Evolutionary conservation across 352 stramenopile genomes (phyloP).

Genomic region (Globisporangium rhizosaccharum): DNA sequence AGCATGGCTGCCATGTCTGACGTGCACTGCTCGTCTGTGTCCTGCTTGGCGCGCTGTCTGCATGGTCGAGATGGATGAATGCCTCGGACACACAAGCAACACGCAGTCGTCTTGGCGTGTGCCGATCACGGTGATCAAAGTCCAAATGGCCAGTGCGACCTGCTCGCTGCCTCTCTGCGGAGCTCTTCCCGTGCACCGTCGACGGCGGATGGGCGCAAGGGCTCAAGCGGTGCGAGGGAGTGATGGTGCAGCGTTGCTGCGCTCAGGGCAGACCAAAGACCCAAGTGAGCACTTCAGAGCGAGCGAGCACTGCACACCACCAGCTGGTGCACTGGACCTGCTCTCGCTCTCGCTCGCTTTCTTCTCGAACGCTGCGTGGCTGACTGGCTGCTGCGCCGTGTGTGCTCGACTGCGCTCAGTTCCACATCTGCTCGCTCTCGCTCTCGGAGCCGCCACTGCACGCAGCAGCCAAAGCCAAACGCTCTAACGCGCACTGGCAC

Average conservation of each 20-base stretch:
- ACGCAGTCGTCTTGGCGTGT: too few species aligned
- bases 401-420: neutral
- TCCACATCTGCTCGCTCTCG: slow-evolving; percentile 2
- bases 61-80: neutral
- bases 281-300: neutral
- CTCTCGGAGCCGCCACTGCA: neutral
- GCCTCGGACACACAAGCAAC: neutral
- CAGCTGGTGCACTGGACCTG: slow-evolving; percentile 10
- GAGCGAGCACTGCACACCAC: slow-evolving; percentile 5
- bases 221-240: neutral
- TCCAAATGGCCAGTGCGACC: neutral
- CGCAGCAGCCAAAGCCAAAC: neutral
- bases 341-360: slow-evolving; percentile 4
- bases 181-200: slow-evolving; percentile 1
- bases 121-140: too few species aligned
- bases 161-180: slow-evolving; percentile 1
- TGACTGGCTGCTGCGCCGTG: neutral
- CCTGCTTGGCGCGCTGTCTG: too few species aligned
- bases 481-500: neutral
- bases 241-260: slow-evolving; percentile 1
- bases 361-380: slow-evolving; percentile 10
- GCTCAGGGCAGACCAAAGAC: neutral
- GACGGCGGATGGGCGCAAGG: neutral
- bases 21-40: too few species aligned
- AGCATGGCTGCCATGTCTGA: neutral